Evolutionary conservation across 2,329 filamentous ascomycete genomes (phyloP).

Genomic region (Domatiomyces globalis): DNA sequence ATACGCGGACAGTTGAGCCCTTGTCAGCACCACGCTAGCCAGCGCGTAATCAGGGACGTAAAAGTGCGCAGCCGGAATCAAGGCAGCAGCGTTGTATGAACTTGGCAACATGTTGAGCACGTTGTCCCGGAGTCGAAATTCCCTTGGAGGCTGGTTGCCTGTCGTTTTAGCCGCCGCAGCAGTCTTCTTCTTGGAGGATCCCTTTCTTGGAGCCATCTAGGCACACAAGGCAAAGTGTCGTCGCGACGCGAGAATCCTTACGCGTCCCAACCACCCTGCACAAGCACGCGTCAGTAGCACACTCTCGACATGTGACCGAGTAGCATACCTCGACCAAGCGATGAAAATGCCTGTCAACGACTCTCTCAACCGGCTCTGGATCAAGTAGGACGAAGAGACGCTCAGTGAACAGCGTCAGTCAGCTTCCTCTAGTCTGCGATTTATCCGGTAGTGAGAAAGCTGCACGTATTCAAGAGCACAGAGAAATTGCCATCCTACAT

Average conservation of each 20-base stretch:
- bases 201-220: neutral
- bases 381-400: neutral
- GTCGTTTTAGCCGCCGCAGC: neutral
- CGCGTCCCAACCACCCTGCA: neutral
- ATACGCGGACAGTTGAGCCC: neutral
- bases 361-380: neutral
- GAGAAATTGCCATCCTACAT: neutral
- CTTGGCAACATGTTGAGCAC: neutral
- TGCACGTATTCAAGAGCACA: neutral
- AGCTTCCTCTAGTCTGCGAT: neutral
- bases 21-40: neutral
- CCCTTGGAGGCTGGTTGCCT: neutral
- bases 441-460: neutral
- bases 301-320: neutral
- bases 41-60: neutral
- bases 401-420: neutral
- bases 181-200: neutral
- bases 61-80: neutral
- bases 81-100: neutral
- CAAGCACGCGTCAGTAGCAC: neutral
- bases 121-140: neutral
- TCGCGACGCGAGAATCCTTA: neutral
- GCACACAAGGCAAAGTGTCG: neutral
- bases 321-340: neutral
- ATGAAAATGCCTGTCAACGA: neutral